Conservation (phyloP, 1,284 basidiomycete species). For the Sporisorium exsertum region DNA sequence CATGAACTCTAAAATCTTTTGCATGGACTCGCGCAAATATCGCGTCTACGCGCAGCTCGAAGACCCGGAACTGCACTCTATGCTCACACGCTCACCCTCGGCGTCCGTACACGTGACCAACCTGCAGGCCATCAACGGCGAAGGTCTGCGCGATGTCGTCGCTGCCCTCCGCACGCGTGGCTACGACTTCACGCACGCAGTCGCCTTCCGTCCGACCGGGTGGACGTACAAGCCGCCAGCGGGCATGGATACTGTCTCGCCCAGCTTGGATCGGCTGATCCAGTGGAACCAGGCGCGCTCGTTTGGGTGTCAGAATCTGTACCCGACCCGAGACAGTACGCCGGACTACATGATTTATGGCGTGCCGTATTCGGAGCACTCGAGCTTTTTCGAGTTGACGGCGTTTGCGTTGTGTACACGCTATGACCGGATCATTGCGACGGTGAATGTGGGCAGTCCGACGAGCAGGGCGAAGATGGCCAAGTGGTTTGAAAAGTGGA, state of each 20-base stretch:
- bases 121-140: conserved; percentile 80
- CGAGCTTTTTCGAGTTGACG: conserved; percentile 76
- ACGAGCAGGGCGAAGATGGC: conserved; percentile 70
- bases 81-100: conserved; percentile 81
- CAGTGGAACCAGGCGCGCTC: conserved; percentile 76
- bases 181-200: conserved; percentile 78
- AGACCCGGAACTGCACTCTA: conserved; percentile 78
- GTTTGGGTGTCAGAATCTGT: conserved; percentile 79
- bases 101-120: conserved; percentile 89
- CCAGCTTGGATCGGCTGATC: conserved; percentile 70
- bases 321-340: conserved; percentile 79
- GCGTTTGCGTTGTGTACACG: conserved; percentile 83
- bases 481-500: conserved; percentile 64
- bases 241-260: conserved; percentile 73
- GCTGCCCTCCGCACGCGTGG: conserved; percentile 77
- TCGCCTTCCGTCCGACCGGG: conserved; percentile 91
- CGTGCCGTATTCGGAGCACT: conserved; percentile 96
- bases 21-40: conserved; percentile 75
- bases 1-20: conserved; percentile 87
- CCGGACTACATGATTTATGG: conserved; percentile 78
- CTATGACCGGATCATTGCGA: conserved; percentile 89
- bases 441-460: conserved; percentile 90
- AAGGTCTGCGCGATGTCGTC: conserved; percentile 80
- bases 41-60: conserved; percentile 59
- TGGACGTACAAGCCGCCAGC: conserved; percentile 85